Base-by-base conservation (phyloP, 352 stramenopile species). In the Phytophthora macrochlamydospora region DNA sequence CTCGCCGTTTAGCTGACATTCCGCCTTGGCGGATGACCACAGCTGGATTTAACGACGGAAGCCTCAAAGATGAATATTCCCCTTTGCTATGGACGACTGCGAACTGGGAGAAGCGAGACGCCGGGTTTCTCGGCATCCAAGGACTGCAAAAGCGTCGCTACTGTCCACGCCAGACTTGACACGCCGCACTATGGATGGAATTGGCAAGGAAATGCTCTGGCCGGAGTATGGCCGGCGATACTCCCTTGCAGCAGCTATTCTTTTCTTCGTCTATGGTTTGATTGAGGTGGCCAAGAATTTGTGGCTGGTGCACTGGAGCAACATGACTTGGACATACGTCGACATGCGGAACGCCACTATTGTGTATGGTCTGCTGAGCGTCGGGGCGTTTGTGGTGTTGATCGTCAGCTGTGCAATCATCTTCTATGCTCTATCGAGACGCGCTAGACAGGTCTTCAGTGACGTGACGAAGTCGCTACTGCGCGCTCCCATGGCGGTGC, bases 271-370 rank as follows among this genome's bases (percentile, higher is more conserved):
- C 4, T 81, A 79, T 31, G 62, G 71, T 31, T 37, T 56, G 0
- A 46, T 82, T 35, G 59, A 68, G 14, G 57, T 82, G 42, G 57
- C 60, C 2, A 76, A 75, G 33, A 79, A 73, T 28, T 68, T 79
- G 45, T 79, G 71, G 71, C 13, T 80, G 33, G 59, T 78, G 28
- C 59, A 78, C 48, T 82, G 74, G 74, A 79, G 67, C 59, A 74
- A 71, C 14, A 54, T 76, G 61, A 46, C 48, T 2, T 62, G 54
- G 51, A 67, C 56, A 4, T 68, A 54, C 9, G 1, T 59, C 9
- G 45, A 73, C 14, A 79, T 79, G 73, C 72, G 53, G 35, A 62
- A 72, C n/a, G 62, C 67, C 7, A 75, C 62, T 1, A 48, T 67
- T 0, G 54, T 79, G 2, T 82, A 82, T 29, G 68, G 60, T 12